phyloP scores from a whole-genome alignment of 371 early-diverging fungal species.

The Mucor indicus region DNA sequence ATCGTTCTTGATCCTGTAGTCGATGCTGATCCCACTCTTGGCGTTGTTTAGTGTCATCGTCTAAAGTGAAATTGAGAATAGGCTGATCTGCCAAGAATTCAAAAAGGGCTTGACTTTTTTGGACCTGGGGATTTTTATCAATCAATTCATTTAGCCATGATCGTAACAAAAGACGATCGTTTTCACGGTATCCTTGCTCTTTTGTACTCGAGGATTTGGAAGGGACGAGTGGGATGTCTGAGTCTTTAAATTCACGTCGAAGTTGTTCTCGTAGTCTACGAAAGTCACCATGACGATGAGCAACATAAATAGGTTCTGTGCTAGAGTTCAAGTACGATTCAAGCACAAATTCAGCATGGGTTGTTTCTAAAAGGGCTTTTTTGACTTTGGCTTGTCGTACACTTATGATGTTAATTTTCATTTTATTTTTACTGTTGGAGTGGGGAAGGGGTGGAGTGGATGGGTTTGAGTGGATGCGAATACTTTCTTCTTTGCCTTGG shows the following conservation, averaged over 20 bases:
- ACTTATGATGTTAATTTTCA: slow-evolving; percentile 11
- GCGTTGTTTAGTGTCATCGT: slow-evolving; percentile 39
- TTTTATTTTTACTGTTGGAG: too few relatives aligned
- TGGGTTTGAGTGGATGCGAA: slow-evolving; percentile 2
- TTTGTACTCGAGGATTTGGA: too few relatives aligned
- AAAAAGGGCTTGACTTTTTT: slow-evolving; percentile 34
- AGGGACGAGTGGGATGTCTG: slow-evolving; percentile 31
- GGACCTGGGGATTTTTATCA: slow-evolving; percentile 10
- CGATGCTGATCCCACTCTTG: slow-evolving; percentile 38
- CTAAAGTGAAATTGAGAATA: slow-evolving; percentile 28
- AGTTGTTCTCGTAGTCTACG: slow-evolving; percentile 30
- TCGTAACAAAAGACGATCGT: slow-evolving; percentile 52
- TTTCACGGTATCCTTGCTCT: slow-evolving; percentile 37
- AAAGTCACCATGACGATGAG: slow-evolving; percentile 38
- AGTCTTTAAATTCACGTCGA: slow-evolving; percentile 21
- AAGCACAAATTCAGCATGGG: slow-evolving; percentile 40
- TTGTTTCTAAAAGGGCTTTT: slow-evolving; percentile 14
- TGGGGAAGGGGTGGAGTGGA: too few relatives aligned
- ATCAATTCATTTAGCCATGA: too few relatives aligned
- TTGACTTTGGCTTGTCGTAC: slow-evolving; percentile 21
- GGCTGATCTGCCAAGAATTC: slow-evolving; percentile 47
- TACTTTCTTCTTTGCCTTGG: slow-evolving; percentile 41
- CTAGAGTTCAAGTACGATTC: slow-evolving; percentile 20
- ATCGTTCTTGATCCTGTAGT: slow-evolving; percentile 38
- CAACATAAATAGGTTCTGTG: slow-evolving; percentile 23